Base-by-base conservation (phyloP, 371 early-diverging fungal species). In the Umbelopsis sp. region DNA sequence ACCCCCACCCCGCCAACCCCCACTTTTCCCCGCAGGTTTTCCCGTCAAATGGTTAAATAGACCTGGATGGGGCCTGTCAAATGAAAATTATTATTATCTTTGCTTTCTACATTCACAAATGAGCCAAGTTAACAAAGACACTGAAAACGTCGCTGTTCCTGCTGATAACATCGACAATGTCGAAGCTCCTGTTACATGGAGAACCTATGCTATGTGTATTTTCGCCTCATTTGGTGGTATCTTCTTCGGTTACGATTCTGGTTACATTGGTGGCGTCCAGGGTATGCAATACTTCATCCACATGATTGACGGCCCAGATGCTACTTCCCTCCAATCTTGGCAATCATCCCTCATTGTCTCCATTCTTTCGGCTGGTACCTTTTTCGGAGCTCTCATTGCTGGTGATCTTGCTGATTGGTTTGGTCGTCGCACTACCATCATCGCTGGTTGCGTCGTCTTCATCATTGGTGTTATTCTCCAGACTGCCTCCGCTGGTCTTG, bases 221-320 rank as follows among this genome's bases (percentile, higher is more conserved):
- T 74, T 74, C 65, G 68, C 70, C 63, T 67, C 74, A 48, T 70
- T 74, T 63, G 74, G 74, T 67, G 74, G 74, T 52, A 70, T 74
- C 71, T 70, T 74, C 74, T 74, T 71, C 71, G 74, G 74, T 74
- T 74, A 74, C 65, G 74, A 74, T 63, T 70, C 71, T 52, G 74
- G 74, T 68, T 70, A 70, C 74, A 74, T 74, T 63, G 70, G 71
- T 65, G 74, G 74, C 71, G 74, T 74, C 69, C 70, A 70, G 67
- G 74, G 71, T 67, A 74, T 74, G 71, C 44, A 62, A 53, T 70
- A 68, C 66, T 74, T 74, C 71, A 74, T 70, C 67, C 41, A 74
- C 25, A 63, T 68, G 65, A 74, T 74, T 68, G 65, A 53, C 65
- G 74, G 74, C 32, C 68, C 68, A 53, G 41, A 65, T 53, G 74